A percentile compares a stretch with the other conserved stretches of the same genome.
These are phyloP conservation scores for Lachnellula hyalina DNA, from an alignment of 2,329 filamentous ascomycete species.

Conservation along the genomic window DNA sequence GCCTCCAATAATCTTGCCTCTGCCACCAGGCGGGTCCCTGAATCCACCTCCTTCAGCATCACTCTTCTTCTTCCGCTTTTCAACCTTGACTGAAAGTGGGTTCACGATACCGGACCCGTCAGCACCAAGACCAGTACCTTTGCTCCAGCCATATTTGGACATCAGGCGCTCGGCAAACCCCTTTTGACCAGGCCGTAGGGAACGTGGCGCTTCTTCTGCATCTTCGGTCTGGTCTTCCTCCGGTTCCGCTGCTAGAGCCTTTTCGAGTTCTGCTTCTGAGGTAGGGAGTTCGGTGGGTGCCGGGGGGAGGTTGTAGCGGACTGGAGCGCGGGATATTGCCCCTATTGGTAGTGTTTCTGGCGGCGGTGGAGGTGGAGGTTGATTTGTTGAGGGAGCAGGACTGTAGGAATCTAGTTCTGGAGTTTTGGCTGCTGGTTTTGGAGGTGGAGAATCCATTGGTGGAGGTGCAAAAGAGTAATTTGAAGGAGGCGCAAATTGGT, in stretches of 20 bases:
- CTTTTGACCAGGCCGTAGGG: conserved; percentile 69
- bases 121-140: conserved; percentile 82
- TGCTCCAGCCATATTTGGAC: conserved; percentile 89
- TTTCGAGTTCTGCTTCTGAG: conserved; percentile 47
- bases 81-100: conserved; percentile 75
- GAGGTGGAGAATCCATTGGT: conserved; percentile 36
- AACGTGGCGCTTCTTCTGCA: conserved; percentile 42
- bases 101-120: conserved; percentile 77
- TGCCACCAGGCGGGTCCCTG: conserved; percentile 56
- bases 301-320: conserved; percentile 61
- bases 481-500: conserved; percentile 55
- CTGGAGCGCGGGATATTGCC: conserved; percentile 71
- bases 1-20: conserved; percentile 77
- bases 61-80: conserved; percentile 74
- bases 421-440: conserved; percentile 37
- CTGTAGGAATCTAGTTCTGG: neutral
- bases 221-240: conserved; percentile 29
- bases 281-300: conserved; percentile 47
- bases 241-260: conserved; percentile 35
- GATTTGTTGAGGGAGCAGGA: conserved; percentile 12
- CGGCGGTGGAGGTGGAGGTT: conserved; percentile 25
- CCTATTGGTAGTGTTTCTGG: conserved; percentile 35
- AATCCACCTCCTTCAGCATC: conserved; percentile 77
- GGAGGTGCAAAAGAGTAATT: conserved; percentile 54
- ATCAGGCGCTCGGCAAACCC: conserved; percentile 86